Percentiles rank a stretch among this genome's conserved stretches.
These are phyloP conservation scores for Cercospora sp. DNA, from an alignment of 2,329 filamentous ascomycete species.

Conservation along the genomic window DNA sequence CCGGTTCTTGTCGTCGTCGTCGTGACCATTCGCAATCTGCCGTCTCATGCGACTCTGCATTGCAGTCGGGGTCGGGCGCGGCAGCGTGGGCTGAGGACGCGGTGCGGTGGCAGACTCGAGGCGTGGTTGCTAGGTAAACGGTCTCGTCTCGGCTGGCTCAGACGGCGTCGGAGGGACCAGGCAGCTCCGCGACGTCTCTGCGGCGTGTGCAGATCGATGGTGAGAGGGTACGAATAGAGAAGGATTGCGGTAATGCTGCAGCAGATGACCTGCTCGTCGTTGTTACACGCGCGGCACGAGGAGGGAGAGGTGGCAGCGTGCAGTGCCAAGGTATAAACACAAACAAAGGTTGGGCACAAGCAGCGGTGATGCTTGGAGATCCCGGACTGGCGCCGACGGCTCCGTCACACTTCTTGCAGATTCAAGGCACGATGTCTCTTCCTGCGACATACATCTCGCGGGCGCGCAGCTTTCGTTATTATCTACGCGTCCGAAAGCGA, in stretches of 20 bases:
- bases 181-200: neutral
- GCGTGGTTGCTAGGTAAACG: constrained; percentile 10
- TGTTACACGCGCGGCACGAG: neutral
- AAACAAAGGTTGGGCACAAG: constrained; percentile 5
- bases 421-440: neutral
- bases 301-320: neutral
- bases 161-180: constrained; percentile 5
- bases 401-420: neutral
- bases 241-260: neutral
- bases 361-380: neutral
- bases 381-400: neutral
- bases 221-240: neutral
- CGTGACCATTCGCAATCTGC: neutral
- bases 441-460: neutral
- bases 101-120: constrained; percentile 12
- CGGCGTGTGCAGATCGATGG: neutral
- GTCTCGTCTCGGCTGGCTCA: constrained; percentile 6
- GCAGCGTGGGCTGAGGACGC: neutral
- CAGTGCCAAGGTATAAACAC: constrained; percentile 5
- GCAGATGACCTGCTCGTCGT: neutral
- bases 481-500: constrained; percentile 6
- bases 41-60: constrained; percentile 9
- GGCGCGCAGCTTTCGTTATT: neutral
- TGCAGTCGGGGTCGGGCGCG: neutral
- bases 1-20: constrained; percentile 1